Conservation (phyloP, 305 asterid species). For the Fraxinus albicans region DNA sequence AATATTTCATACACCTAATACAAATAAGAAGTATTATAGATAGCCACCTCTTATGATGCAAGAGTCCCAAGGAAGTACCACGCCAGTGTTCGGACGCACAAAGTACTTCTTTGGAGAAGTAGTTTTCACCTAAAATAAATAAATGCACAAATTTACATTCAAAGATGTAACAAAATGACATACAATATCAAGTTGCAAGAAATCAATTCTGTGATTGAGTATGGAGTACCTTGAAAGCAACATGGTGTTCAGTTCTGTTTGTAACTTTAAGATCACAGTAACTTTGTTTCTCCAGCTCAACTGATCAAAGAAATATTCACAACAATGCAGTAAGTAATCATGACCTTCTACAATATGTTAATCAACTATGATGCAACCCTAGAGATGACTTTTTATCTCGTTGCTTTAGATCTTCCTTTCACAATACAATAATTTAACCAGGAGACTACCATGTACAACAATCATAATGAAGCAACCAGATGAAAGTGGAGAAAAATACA, state of each 20-base stretch:
- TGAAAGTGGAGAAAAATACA: neutral
- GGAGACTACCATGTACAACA: neutral
- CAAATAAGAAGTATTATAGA: constrained; percentile 16
- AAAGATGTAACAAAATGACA: neutral
- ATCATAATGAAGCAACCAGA: neutral
- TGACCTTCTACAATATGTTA: neutral
- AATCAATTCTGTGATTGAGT: neutral
- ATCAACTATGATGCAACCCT: neutral
- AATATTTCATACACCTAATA: neutral
- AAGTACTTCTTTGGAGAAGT: constrained; percentile 90
- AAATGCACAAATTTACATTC: neutral
- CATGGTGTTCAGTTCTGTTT: constrained; percentile 64
- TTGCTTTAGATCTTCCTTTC: neutral
- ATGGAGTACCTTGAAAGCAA: constrained; percentile 75
- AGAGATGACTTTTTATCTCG: neutral
- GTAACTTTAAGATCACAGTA: constrained; percentile 74
- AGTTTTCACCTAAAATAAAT: constrained; percentile 61
- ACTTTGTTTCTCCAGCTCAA: constrained; percentile 80
- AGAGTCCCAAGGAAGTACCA: constrained; percentile 70
- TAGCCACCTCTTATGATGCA: constrained; percentile 67
- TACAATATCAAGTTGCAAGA: neutral
- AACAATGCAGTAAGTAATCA: neutral
- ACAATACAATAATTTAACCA: neutral
- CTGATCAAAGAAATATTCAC: constrained; percentile 33
- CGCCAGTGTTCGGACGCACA: constrained; percentile 81